Evolutionary conservation across 139 green algal genomes (phyloP).

Genomic region (Desmodesmus armatus): DNA sequence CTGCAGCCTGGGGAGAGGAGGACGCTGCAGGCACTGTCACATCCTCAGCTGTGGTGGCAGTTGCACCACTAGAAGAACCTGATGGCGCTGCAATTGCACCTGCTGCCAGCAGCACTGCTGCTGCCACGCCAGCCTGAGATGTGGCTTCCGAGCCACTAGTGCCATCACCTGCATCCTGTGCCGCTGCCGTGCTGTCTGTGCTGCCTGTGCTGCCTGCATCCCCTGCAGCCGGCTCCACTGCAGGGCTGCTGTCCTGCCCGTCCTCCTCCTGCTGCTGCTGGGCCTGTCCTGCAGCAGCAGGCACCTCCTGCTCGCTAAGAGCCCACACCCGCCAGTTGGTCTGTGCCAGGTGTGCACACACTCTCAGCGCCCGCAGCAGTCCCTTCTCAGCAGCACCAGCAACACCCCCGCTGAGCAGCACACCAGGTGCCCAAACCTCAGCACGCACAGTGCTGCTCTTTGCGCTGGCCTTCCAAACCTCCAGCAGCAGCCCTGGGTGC

Average conservation of each 20-base stretch:
- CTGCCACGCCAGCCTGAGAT: not conserved
- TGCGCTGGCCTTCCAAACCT: not conserved
- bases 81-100: not conserved
- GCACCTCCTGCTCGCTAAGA: no score
- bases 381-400: not conserved
- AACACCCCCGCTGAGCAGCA: not conserved
- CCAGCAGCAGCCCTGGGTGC: not conserved
- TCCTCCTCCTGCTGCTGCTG: not conserved
- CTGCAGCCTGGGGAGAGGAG: not conserved
- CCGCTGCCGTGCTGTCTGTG: no score
- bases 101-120: not conserved
- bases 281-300: no score
- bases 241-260: no score
- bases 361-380: conserved; percentile 2
- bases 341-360: conserved; percentile 12
- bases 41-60: not conserved
- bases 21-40: not conserved
- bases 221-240: no score
- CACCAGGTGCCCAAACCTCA: not conserved
- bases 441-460: not conserved
- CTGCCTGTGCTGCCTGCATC: no score
- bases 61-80: not conserved
- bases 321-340: conserved; percentile 17
- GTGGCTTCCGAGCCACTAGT: no score
- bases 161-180: not conserved